Conservation (phyloP, 2,329 filamentous ascomycete genomes). For the Lecanicillium sp. region DNA sequence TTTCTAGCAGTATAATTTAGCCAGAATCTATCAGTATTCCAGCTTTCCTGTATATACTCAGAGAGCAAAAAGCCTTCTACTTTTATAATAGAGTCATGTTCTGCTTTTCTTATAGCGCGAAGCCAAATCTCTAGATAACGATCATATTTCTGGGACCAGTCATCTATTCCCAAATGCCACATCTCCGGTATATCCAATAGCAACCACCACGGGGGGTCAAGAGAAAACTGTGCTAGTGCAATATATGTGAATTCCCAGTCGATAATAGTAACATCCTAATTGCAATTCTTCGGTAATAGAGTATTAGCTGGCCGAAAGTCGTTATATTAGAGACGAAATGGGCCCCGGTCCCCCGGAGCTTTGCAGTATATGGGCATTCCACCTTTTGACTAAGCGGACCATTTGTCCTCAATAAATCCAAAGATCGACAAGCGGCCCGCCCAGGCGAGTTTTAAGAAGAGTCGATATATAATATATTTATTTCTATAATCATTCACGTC, state of each 20-base stretch:
- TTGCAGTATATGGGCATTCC: constrained; percentile 12
- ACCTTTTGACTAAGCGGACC: constrained; percentile 18
- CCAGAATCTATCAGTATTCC: constrained; percentile 24
- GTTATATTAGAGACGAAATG: constrained; percentile 21
- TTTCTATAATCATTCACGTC: constrained; percentile 24
- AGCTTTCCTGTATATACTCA: constrained; percentile 23
- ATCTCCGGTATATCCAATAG: constrained; percentile 11
- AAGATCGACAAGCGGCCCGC: constrained; percentile 13
- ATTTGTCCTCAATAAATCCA: constrained; percentile 17
- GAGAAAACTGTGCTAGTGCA: constrained; percentile 24
- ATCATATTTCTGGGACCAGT: constrained; percentile 14
- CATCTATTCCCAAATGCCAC: constrained; percentile 9
- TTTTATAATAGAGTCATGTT: not conserved
- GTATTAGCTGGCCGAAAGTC: constrained; percentile 24
- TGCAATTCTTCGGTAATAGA: constrained; percentile 18
- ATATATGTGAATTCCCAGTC: constrained; percentile 30
- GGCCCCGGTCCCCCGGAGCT: constrained; percentile 19
- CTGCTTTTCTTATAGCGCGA: constrained; percentile 15
- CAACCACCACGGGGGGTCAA: constrained; percentile 28
- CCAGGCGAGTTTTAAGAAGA: constrained; percentile 21
- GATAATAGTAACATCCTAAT: constrained; percentile 19
- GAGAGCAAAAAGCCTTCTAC: not conserved
- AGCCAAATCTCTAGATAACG: constrained; percentile 23
- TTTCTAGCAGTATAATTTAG: constrained; percentile 25
- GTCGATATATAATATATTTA: constrained; percentile 25